Percentiles rank a stretch among this genome's conserved stretches.
These are phyloP conservation scores for Aegilops speltoides DNA, from an alignment of 176 grass and related monocot species.

Conservation along the genomic window DNA sequence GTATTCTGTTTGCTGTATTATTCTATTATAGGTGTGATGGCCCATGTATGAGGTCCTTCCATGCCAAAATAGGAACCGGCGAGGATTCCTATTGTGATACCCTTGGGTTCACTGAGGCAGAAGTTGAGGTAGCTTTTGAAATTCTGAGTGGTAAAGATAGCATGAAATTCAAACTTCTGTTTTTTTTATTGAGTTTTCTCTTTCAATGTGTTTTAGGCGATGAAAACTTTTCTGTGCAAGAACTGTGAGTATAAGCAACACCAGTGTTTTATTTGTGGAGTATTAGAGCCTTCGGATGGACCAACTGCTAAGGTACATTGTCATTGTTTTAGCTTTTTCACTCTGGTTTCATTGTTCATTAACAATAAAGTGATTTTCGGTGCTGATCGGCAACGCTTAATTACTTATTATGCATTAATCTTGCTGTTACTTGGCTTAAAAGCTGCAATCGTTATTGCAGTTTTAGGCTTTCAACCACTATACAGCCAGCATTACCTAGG, in stretches of 20 bases:
- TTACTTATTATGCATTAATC: constrained; percentile 15
- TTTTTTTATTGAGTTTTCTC: constrained; percentile 24
- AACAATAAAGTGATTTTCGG: not conserved
- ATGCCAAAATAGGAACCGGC: constrained; percentile 67
- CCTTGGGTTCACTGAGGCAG: constrained; percentile 53
- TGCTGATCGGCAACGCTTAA: not conserved
- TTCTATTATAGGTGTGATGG: constrained; percentile 81
- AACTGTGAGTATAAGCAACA: constrained; percentile 87
- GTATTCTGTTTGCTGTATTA: constrained; percentile 13
- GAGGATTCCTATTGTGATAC: constrained; percentile 69
- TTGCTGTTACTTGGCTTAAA: not conserved
- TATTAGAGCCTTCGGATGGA: constrained; percentile 72
- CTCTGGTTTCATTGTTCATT: constrained; percentile 4
- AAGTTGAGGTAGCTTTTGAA: constrained; percentile 65
- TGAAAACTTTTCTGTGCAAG: constrained; percentile 74
- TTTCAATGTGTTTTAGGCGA: constrained; percentile 51
- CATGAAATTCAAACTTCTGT: constrained; percentile 27
- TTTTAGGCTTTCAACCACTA: constrained; percentile 5
- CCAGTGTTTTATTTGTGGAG: constrained; percentile 89
- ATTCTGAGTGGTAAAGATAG: constrained; percentile 2
- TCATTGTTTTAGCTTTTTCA: not conserved
- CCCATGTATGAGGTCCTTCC: constrained; percentile 90
- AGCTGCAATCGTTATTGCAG: not conserved
- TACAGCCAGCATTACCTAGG: constrained; percentile 1
- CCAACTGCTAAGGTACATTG: constrained; percentile 64